Percentiles rank a stretch among this genome's conserved stretches.
These are phyloP conservation scores for Talaromyces verruculosus DNA, from an alignment of 2,329 filamentous ascomycete genomes.

Conservation along the genomic window DNA sequence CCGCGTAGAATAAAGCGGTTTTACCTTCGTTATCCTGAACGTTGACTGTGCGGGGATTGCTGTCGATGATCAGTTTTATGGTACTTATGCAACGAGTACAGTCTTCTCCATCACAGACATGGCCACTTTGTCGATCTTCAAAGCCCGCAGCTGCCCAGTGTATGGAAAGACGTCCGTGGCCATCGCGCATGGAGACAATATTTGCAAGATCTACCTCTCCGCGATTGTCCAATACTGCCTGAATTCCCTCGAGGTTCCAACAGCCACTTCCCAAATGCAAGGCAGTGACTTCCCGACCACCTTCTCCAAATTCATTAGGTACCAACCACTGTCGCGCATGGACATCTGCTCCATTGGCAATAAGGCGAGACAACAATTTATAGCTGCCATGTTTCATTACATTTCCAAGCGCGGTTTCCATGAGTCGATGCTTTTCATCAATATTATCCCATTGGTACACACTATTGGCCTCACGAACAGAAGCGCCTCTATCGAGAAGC, in stretches of 20 bases:
- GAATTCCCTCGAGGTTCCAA: slow-evolving; percentile 16
- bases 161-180: slow-evolving; percentile 21
- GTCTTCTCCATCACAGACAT: not conserved
- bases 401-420: not conserved
- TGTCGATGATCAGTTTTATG: slow-evolving; percentile 26
- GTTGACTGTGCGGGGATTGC: slow-evolving; percentile 25
- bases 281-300: not conserved
- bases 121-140: not conserved
- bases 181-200: slow-evolving; percentile 12
- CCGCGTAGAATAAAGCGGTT: slow-evolving; percentile 25
- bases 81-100: slow-evolving; percentile 21
- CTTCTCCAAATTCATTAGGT: not conserved
- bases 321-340: not conserved
- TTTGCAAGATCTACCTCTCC: slow-evolving; percentile 20
- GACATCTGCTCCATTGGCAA: not conserved
- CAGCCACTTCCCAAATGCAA: slow-evolving; percentile 10
- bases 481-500: not conserved
- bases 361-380: not conserved
- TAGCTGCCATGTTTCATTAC: not conserved
- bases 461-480: not conserved
- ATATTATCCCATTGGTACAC: not conserved
- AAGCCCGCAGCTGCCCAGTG: slow-evolving; percentile 25
- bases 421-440: not conserved
- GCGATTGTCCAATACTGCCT: slow-evolving; percentile 17
- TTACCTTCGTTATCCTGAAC: slow-evolving; percentile 23